These are phyloP conservation scores for Claviceps pazoutovae DNA, from an alignment of 2,329 filamentous ascomycete genomes.

Conservation along the genomic window DNA sequence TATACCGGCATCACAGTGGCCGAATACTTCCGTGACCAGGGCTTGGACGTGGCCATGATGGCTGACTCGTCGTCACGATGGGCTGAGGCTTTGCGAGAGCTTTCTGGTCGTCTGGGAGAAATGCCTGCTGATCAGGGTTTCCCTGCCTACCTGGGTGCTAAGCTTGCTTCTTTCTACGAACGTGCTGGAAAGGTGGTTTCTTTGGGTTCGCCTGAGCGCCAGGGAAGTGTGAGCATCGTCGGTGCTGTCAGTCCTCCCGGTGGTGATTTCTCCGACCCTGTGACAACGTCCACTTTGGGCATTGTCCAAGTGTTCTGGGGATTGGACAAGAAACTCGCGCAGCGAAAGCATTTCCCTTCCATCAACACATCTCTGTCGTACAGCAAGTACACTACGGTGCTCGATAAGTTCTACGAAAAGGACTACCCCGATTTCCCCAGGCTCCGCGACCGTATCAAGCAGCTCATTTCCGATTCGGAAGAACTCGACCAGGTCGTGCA, in stretches of 20 bases:
- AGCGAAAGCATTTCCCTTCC: slow-evolving; percentile 97
- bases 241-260: slow-evolving; percentile 93
- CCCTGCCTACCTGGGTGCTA: slow-evolving; percentile 91
- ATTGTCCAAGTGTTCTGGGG: slow-evolving; percentile 99
- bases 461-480: slow-evolving; percentile 86
- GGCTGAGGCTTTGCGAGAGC: slow-evolving; percentile 96
- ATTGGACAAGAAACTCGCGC: slow-evolving; percentile 97
- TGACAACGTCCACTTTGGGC: slow-evolving; percentile 82
- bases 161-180: slow-evolving; percentile 98
- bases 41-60: slow-evolving; percentile 99
- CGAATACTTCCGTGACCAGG: slow-evolving; percentile 95
- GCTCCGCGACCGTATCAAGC: slow-evolving; percentile 82
- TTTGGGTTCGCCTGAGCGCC: slow-evolving; percentile 76
- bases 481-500: slow-evolving; percentile 98
- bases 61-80: slow-evolving; percentile 95
- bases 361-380: slow-evolving; percentile 93
- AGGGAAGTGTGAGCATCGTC: slow-evolving; percentile 92
- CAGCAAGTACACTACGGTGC: slow-evolving; percentile 82
- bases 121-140: slow-evolving; percentile 99
- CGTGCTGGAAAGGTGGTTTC: slow-evolving; percentile 79
- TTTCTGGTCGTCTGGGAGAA: slow-evolving; percentile 95
- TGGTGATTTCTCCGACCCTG: slow-evolving; percentile 98
- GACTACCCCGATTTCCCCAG: slow-evolving; percentile 87
- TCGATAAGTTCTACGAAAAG: slow-evolving; percentile 92
- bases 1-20: slow-evolving; percentile 92